phyloP scores from a whole-genome alignment of 2,329 filamentous ascomycete species.

The Xylariales sp. region DNA sequence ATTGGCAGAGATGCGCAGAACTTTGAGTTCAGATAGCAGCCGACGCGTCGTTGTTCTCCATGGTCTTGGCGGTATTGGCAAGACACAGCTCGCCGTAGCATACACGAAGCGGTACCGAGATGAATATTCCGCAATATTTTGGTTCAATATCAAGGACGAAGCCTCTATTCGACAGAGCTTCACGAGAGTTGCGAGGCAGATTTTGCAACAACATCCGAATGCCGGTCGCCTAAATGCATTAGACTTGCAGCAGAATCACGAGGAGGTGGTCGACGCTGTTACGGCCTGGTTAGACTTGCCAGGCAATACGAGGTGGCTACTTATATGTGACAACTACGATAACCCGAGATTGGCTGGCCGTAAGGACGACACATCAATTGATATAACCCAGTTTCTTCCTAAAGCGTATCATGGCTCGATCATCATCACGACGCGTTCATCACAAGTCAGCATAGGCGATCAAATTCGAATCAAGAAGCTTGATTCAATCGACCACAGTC shows the following conservation, averaged over 20 bases:
- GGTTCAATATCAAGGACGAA: slow-evolving; percentile 14
- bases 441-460: slow-evolving; percentile 27
- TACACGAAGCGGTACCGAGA: slow-evolving; percentile 14
- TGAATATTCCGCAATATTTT: slow-evolving; percentile 13
- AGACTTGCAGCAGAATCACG: slow-evolving; percentile 11
- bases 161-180: slow-evolving; percentile 14
- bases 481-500: slow-evolving; percentile 21
- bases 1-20: slow-evolving; percentile 24
- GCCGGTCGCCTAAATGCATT: slow-evolving; percentile 5
- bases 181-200: slow-evolving; percentile 10
- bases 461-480: slow-evolving; percentile 29
- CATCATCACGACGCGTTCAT: slow-evolving; percentile 34
- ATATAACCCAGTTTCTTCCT: slow-evolving; percentile 29
- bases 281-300: slow-evolving; percentile 31
- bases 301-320: slow-evolving; percentile 32
- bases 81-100: slow-evolving; percentile 14
- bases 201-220: slow-evolving; percentile 14
- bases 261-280: slow-evolving; percentile 26
- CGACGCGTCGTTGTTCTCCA: slow-evolving; percentile 15
- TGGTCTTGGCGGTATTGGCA: slow-evolving; percentile 16
- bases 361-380: slow-evolving; percentile 18
- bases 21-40: slow-evolving; percentile 19
- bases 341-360: slow-evolving; percentile 24
- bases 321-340: slow-evolving; percentile 38
- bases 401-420: slow-evolving; percentile 33